Evolutionary conservation across 371 early-diverging fungal species (phyloP).

Genomic region (Gilbertella persicaria): DNA sequence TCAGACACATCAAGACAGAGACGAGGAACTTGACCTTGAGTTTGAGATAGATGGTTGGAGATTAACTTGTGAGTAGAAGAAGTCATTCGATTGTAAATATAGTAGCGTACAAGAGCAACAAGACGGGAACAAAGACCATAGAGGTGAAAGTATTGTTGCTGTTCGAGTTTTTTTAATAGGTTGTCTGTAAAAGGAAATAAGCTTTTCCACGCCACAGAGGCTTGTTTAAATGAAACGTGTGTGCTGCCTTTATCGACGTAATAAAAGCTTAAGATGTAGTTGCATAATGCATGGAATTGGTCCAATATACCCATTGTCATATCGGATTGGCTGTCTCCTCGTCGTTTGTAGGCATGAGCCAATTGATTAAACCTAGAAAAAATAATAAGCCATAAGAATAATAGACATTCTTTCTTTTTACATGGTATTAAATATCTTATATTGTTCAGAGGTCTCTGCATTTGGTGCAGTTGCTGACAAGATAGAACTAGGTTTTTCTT

Average conservation of each 20-base stretch:
- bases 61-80: not conserved
- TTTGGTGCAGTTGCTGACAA: slow-evolving; percentile 30
- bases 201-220: slow-evolving; percentile 27
- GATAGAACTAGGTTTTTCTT: not conserved
- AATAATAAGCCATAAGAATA: slow-evolving; percentile 1
- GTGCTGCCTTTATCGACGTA: slow-evolving; percentile 23
- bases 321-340: slow-evolving; percentile 30
- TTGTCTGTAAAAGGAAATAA: slow-evolving; percentile 32
- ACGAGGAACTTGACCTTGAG: slow-evolving; percentile 3
- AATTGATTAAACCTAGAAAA: slow-evolving; percentile 34
- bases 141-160: slow-evolving; percentile 11
- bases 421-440: slow-evolving; percentile 27
- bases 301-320: slow-evolving; percentile 29
- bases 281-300: slow-evolving; percentile 37
- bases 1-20: slow-evolving; percentile 9
- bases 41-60: not conserved
- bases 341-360: slow-evolving; percentile 37
- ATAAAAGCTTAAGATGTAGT: slow-evolving; percentile 40
- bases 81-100: slow-evolving; percentile 25
- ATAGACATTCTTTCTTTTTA: not conserved
- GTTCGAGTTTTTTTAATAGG: slow-evolving; percentile 20
- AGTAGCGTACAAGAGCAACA: slow-evolving; percentile 30
- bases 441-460: slow-evolving; percentile 35
- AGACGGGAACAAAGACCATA: slow-evolving; percentile 30
- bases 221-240: slow-evolving; percentile 9